Evolutionary conservation across 2,329 filamentous ascomycete species (phyloP), one percentile per base, ranked within the genome.

Genomic region (Lachnellula arida): DNA sequence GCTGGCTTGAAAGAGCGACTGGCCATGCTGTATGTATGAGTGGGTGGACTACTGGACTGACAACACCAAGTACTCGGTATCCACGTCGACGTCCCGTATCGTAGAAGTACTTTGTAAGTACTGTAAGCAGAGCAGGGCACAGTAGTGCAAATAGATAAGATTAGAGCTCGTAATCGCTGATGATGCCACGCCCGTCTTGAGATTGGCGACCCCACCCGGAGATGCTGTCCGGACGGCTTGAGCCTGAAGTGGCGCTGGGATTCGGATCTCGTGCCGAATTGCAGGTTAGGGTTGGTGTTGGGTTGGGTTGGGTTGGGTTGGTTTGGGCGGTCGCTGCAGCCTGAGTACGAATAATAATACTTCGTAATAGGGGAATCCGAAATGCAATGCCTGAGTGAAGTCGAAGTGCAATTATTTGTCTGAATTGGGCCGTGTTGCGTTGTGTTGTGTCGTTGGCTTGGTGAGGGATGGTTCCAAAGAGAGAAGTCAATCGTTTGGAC

Each of bases 1-100:
- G 76, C 69, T 7, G 76, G 72, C 61, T 79, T 77, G 67, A 81
- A 75, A 12, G 78, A 78, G 61, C 77, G 75, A 66, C 71, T 75
- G 56, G 78, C 73, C 78, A 81, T 81, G 6, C 19, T 55, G 46
- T 11, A 17, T 39, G 2, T 25, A 15, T 4, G 35, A 11, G 42
- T 22, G 42, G 2, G 11, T 50, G 17, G 15, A 35, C 14, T 12
- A 40, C 11, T 22, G 14, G 28, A 17, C 3, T 22, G n/a, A n/a
- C n/a, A n/a, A n/a, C n/a, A n/a, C n/a, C n/a, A n/a, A n/a, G n/a
- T n/a, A n/a, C n/a, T n/a, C n/a, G n/a, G n/a, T n/a, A n/a, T n/a
- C n/a, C n/a, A n/a, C n/a, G n/a, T n/a, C n/a, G n/a, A n/a, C n/a
- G n/a, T n/a, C n/a, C n/a, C n/a, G n/a, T n/a, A n/a, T n/a, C n/a